These are phyloP conservation scores for Penstemon barbatus DNA, from an alignment of 257 asterid genomes.

Conservation along the genomic window DNA sequence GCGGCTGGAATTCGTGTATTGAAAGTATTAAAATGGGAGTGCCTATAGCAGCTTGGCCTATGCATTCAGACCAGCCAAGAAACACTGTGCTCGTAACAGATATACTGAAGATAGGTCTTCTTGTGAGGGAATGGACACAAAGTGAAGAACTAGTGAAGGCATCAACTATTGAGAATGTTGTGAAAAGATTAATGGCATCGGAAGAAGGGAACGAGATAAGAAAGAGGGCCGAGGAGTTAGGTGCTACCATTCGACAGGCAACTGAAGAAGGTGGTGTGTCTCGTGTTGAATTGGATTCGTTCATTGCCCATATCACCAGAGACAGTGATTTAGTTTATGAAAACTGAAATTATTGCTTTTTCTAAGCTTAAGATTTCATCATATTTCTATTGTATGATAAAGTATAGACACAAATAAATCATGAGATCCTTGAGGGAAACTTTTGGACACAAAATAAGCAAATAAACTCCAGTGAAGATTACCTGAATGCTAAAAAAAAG, in stretches of 20 bases:
- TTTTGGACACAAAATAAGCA: too few species aligned
- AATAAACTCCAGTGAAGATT: too few species aligned
- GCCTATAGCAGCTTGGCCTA: constrained; percentile 48
- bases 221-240: constrained; percentile 34
- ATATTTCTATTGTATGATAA: too few species aligned
- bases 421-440: too few species aligned
- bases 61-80: constrained; percentile 47
- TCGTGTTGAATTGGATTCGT: constrained; percentile 31
- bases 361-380: too few species aligned
- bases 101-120: constrained; percentile 24
- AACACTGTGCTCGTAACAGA: constrained; percentile 28
- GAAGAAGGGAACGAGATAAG: constrained; percentile 35
- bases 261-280: constrained; percentile 35
- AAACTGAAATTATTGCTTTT: too few species aligned
- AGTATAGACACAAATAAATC: too few species aligned
- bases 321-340: too few species aligned
- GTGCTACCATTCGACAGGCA: constrained; percentile 23
- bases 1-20: constrained; percentile 47
- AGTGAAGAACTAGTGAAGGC: constrained; percentile 30
- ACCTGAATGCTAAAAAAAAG: too few species aligned
- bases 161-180: constrained; percentile 17
- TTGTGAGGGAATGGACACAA: constrained; percentile 34
- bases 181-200: constrained; percentile 36
- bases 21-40: constrained; percentile 45
- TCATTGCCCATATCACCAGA: constrained; percentile 36